Evolutionary conservation across 2,329 filamentous ascomycete genomes (phyloP).

Genomic region (Periconia macrospinosa): DNA sequence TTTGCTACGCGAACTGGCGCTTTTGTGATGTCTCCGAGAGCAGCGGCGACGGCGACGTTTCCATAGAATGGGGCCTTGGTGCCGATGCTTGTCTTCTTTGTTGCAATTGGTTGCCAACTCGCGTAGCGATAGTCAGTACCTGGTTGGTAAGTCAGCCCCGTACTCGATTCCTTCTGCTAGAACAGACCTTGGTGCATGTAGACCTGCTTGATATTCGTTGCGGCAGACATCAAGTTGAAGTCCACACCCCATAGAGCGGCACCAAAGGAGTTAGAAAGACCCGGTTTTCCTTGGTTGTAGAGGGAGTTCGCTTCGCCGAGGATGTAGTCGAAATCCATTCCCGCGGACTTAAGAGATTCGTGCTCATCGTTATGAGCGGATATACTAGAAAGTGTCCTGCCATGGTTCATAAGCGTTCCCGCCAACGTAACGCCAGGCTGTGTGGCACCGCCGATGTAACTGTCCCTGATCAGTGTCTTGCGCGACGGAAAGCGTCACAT

Average conservation of each 20-base stretch:
- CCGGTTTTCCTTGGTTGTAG: constrained; percentile 63
- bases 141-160: constrained; percentile 31
- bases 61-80: constrained; percentile 69
- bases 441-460: constrained; percentile 64
- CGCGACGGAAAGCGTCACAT: neutral
- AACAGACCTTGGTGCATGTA: constrained; percentile 56
- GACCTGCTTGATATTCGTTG: constrained; percentile 58
- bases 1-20: constrained; percentile 51
- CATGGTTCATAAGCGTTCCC: constrained; percentile 66
- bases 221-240: constrained; percentile 62
- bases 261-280: constrained; percentile 66
- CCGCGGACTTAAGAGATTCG: constrained; percentile 41
- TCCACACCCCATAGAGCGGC: constrained; percentile 67
- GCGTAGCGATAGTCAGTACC: constrained; percentile 65
- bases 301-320: constrained; percentile 66
- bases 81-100: constrained; percentile 52
- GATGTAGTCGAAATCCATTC: constrained; percentile 53
- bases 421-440: constrained; percentile 64
- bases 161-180: no score
- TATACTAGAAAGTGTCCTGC: constrained; percentile 54
- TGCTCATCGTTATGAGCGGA: constrained; percentile 54
- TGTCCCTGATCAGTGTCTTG: constrained; percentile 49
- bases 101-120: constrained; percentile 62
- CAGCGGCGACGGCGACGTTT: constrained; percentile 60
- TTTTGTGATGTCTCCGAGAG: constrained; percentile 50